Base-by-base conservation (phyloP, 2,329 filamentous ascomycete species). In the Cercospora sojina region DNA sequence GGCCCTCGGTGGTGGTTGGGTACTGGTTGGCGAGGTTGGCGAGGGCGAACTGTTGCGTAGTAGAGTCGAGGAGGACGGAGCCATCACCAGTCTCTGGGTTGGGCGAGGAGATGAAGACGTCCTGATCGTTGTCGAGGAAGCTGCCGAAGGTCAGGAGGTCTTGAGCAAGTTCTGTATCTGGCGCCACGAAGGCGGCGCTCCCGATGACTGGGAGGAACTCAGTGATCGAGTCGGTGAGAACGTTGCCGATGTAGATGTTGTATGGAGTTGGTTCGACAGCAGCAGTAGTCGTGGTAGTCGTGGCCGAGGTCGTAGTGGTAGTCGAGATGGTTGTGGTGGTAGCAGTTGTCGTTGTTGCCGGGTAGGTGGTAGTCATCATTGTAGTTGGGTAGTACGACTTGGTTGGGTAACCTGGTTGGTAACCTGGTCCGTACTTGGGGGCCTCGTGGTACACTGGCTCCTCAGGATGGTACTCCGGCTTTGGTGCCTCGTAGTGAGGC, bases 1-100 rank as follows among this genome's bases (percentile, higher is more conserved):
- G n/a, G 25, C 53, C 53, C 27, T 57, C 53, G 29, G 53, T 57
- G 53, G 53, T 57, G 27, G 53, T 57, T 18, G n/a, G 27, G 53
- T 35, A 57, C 10, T n/a, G 53, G 27, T 57, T 57, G 27, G 29
- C 53, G 27, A 57, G n/a, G 53, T 35, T 57, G 10, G 12, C 53
- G 29, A 57, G 27, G 16, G 53, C 53, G 29, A 13, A 57, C 27
- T 18, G 27, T n/a, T 12, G 2, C 6, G 27, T 32, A 16, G n/a
- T 20, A 29, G 8, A 12, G 10, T 57, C 53, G 53, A 57, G 23
- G 8, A 57, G 53, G 9, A 20, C 53, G 9, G 16, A 20, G 16
- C 9, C 53, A 9, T 57, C 53, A 16, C 53, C 53, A 29, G 53
- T 32, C 27, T 32, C 29, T 7, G 53, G 53, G 53, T 57, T 57